Evolutionary conservation across 2,329 filamentous ascomycete genomes (phyloP).

Genomic region (Claviceps fusiformis): DNA sequence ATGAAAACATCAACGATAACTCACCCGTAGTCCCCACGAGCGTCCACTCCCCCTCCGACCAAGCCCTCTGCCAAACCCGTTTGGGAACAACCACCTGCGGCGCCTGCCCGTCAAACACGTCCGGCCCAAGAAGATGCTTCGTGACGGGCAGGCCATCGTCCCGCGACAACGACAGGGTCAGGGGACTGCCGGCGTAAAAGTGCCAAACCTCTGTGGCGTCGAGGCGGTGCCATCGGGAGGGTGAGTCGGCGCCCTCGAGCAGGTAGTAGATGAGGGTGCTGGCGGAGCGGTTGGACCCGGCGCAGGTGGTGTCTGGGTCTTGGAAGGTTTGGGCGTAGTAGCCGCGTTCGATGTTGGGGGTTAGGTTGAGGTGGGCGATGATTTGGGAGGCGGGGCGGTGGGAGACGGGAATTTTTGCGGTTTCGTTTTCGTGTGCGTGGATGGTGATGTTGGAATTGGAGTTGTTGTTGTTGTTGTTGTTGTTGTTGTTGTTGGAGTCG

Average conservation of each 20-base stretch:
- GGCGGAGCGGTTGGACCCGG: slow-evolving; percentile 22
- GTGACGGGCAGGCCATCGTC: slow-evolving; percentile 22
- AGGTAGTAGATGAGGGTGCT: slow-evolving; percentile 41
- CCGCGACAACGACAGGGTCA: slow-evolving; percentile 28
- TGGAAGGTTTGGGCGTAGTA: slow-evolving; percentile 33
- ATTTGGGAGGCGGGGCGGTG: slow-evolving; percentile 23
- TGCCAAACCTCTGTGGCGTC: slow-evolving; percentile 39
- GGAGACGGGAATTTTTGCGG: not conserved
- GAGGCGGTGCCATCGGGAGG: slow-evolving; percentile 34
- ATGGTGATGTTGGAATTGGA: not conserved
- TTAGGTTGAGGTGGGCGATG: slow-evolving; percentile 26
- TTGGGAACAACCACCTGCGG: slow-evolving; percentile 30
- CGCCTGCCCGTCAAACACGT: slow-evolving; percentile 25
- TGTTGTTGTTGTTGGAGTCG: not conserved
- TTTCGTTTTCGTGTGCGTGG: no score
- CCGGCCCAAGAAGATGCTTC: slow-evolving; percentile 22
- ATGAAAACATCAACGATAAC: not conserved
- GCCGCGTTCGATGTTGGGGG: slow-evolving; percentile 34
- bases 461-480: not conserved
- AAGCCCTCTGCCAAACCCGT: slow-evolving; percentile 31
- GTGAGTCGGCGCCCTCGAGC: slow-evolving; percentile 26
- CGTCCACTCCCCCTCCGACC: slow-evolving; percentile 25
- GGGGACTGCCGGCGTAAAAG: slow-evolving; percentile 37
- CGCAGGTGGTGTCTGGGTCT: slow-evolving; percentile 16
- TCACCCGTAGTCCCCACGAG: slow-evolving; percentile 24